phyloP scores from a whole-genome alignment of 1,139 yeast genomes.

The Pichia norvegensis region DNA sequence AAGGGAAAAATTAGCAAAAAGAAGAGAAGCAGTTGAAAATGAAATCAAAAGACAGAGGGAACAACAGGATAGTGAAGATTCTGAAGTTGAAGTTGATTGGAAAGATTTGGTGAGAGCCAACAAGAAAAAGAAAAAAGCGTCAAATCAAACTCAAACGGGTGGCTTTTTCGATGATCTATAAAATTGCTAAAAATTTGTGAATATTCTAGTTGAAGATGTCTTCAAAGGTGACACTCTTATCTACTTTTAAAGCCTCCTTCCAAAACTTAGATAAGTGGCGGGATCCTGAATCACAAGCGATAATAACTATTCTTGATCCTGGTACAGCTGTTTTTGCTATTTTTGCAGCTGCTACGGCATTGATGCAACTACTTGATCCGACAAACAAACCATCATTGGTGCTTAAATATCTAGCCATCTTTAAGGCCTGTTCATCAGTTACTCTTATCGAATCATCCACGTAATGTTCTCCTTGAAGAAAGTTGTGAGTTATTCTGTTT shows the following conservation, averaged over 20 bases:
- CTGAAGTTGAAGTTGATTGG: constrained; percentile 71
- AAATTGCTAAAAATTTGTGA: not conserved
- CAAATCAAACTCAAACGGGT: constrained; percentile 31
- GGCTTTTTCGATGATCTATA: constrained; percentile 71
- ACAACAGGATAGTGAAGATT: constrained; percentile 26
- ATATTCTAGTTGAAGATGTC: constrained; percentile 15
- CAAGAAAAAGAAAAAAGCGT: constrained; percentile 47
- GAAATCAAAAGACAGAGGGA: constrained; percentile 39
- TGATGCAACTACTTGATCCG: constrained; percentile 88
- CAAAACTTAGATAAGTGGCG: constrained; percentile 89
- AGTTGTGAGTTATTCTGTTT: constrained; percentile 77
- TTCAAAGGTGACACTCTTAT: constrained; percentile 18
- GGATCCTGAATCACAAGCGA: constrained; percentile 88
- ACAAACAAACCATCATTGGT: constrained; percentile 82
- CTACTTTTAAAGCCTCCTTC: constrained; percentile 48
- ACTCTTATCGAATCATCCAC: constrained; percentile 80
- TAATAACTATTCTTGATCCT: constrained; percentile 71
- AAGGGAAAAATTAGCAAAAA: constrained; percentile 53
- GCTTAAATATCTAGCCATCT: constrained; percentile 80
- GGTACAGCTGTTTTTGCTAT: constrained; percentile 47
- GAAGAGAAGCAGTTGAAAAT: constrained; percentile 56
- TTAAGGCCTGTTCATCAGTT: constrained; percentile 67
- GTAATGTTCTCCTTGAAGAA: constrained; percentile 56
- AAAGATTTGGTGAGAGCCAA: constrained; percentile 65
- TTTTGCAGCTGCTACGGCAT: constrained; percentile 81